A percentile compares a stretch with the other conserved stretches of the same genome.
phyloP scores from a whole-genome alignment of 2,329 filamentous ascomycete species.

The Teratosphaeria viscida region DNA sequence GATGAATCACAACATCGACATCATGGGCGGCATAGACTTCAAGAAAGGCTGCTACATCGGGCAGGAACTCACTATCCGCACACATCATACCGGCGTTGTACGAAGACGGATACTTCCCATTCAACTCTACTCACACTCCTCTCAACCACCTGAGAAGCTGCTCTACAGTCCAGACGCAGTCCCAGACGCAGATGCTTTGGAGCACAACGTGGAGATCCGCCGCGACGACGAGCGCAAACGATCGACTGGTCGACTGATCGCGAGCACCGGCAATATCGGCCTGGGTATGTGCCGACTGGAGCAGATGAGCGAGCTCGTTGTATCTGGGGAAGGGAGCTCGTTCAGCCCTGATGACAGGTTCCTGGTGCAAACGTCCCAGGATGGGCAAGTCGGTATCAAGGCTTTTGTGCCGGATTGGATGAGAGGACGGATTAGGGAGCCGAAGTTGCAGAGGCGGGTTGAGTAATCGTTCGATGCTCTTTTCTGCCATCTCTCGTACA shows the following conservation, averaged over 20 bases:
- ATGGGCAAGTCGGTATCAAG: constrained; percentile 27
- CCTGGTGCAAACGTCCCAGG: constrained; percentile 19
- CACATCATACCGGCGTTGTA: constrained; percentile 86
- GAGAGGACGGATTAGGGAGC: constrained; percentile 32
- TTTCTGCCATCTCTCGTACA: neutral
- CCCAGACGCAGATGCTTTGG: neutral
- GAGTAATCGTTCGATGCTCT: constrained; percentile 8
- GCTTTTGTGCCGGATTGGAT: constrained; percentile 76
- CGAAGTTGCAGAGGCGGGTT: constrained; percentile 29
- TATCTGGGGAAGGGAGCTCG: constrained; percentile 56
- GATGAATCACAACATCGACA: constrained; percentile 80
- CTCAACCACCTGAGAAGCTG: constrained; percentile 31
- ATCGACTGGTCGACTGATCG: constrained; percentile 70
- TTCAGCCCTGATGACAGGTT: constrained; percentile 50
- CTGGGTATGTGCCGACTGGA: constrained; percentile 79
- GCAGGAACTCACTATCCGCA: constrained; percentile 92
- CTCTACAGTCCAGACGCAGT: constrained; percentile 32
- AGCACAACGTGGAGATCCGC: constrained; percentile 40
- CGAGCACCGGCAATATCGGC: constrained; percentile 73
- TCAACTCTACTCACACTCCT: constrained; percentile 51
- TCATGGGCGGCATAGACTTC: constrained; percentile 79
- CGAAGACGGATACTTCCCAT: constrained; percentile 81
- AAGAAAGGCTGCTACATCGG: constrained; percentile 95
- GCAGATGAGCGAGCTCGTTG: constrained; percentile 71
- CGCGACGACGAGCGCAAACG: constrained; percentile 46